Evolutionary conservation across 2,329 filamentous ascomycete genomes (phyloP).

Genomic region (Chaetomium globosum): DNA sequence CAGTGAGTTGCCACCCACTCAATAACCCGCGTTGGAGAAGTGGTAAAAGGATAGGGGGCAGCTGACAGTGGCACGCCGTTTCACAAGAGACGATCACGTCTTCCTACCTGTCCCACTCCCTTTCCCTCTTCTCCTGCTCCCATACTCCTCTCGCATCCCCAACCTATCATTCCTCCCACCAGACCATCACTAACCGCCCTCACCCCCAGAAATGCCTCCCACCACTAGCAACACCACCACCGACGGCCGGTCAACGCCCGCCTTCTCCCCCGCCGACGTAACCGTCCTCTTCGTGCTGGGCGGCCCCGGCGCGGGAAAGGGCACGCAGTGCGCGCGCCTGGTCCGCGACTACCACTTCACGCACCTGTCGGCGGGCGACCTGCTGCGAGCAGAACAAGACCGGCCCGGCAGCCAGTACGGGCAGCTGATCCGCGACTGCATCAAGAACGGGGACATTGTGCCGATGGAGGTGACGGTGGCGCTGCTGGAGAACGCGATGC

Average conservation of each 20-base stretch:
- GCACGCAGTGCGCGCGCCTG: slow-evolving; percentile 89
- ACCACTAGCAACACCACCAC: slow-evolving; percentile 43
- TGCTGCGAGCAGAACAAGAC: slow-evolving; percentile 90
- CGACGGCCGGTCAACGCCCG: slow-evolving; percentile 54
- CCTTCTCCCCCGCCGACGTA: slow-evolving; percentile 74
- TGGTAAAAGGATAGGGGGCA: neutral
- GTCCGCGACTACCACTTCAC: slow-evolving; percentile 87
- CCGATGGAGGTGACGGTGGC: slow-evolving; percentile 98
- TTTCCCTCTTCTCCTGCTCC: neutral
- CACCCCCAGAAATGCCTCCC: slow-evolving; percentile 40
- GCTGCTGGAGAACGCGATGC: slow-evolving; percentile 92
- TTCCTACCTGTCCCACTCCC: neutral
- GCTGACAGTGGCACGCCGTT: neutral
- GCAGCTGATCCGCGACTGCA: slow-evolving; percentile 88
- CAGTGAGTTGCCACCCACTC: slow-evolving; percentile 44
- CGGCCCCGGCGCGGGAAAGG: slow-evolving; percentile 93
- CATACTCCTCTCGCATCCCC: slow-evolving; percentile 11
- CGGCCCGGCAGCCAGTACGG: slow-evolving; percentile 86
- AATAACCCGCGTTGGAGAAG: neutral
- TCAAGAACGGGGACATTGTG: slow-evolving; percentile 92
- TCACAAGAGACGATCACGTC: neutral
- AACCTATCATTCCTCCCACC: neutral
- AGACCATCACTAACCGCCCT: slow-evolving; percentile 22
- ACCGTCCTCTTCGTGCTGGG: slow-evolving; percentile 97
- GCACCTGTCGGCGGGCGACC: slow-evolving; percentile 89